Conservation (phyloP, 495 filamentous ascomycete genomes). For the Lasiosphaeria miniovina region DNA sequence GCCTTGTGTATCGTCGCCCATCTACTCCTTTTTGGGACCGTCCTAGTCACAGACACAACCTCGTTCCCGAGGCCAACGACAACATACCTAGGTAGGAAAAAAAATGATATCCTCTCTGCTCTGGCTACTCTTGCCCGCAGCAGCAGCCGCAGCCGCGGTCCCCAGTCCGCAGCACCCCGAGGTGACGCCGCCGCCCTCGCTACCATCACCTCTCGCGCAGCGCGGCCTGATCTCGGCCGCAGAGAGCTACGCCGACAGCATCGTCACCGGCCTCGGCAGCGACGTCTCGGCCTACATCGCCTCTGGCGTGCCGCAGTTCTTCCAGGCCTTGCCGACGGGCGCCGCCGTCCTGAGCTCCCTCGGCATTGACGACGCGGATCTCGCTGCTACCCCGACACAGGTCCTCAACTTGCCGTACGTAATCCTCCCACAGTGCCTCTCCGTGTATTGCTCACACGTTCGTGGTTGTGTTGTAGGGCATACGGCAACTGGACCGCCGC, state of each 20-base stretch:
- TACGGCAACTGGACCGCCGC: constrained; percentile 77
- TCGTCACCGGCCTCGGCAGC: constrained; percentile 45
- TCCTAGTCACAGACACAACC: too few species aligned
- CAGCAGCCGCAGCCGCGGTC: background rate
- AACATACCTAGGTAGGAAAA: background rate
- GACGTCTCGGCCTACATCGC: constrained; percentile 58
- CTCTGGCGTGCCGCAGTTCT: constrained; percentile 63
- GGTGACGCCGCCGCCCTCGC: constrained; percentile 46
- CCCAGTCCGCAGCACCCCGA: constrained; percentile 40
- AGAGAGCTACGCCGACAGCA: constrained; percentile 45
- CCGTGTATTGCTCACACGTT: background rate
- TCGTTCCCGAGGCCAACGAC: background rate
- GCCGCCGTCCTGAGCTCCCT: constrained; percentile 56
- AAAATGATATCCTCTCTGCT: too few species aligned
- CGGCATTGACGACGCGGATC: constrained; percentile 53
- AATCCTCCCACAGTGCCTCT: background rate
- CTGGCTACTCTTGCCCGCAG: background rate
- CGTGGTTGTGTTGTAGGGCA: constrained; percentile 35
- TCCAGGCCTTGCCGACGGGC: constrained; percentile 64
- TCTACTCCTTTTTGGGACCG: too few species aligned
- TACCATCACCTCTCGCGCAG: constrained; percentile 13
- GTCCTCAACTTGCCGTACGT: constrained; percentile 64
- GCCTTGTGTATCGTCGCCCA: too few species aligned
- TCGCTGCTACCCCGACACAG: constrained; percentile 62
- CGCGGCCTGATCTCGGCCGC: constrained; percentile 34